Evolutionary conservation across 2,329 filamentous ascomycete genomes (phyloP), one percentile per base, ranked within the genome.

Genomic region (Colletotrichum liriopes): DNA sequence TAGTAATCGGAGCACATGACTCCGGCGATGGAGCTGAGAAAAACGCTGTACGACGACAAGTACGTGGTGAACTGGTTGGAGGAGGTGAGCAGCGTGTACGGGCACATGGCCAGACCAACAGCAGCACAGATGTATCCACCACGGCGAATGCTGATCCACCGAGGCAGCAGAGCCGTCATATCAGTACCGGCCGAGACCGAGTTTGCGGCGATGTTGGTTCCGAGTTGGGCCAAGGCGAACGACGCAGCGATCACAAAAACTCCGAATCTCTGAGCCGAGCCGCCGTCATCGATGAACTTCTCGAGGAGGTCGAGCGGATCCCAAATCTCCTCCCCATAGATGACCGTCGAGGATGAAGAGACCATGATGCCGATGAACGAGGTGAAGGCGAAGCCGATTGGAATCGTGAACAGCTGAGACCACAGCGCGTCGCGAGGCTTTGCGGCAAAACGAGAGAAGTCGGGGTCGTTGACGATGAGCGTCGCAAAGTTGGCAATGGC

Each of bases 1-100:
- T 97, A 98, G 85, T 98, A 98, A 82, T 98, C 95, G 76, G 88
- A 89, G 72, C 95, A 86, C 84, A 98, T 96, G 74, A 97, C 94
- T n/a, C 95, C 95, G 0, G 94, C 95, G 74, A 98, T 97, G 54
- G 93, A 94, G 71, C 93, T 95, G n/a, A 98, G 88, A 83, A 98
- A 98, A 68, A 98, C 94, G 3, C 93, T 95, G 85, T 98, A 98
- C 1, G 95, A 93, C 0, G 93, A 96, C 0, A 98, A 90, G 79
- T 98, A 98, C 4, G 94, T 97, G 0, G 94, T 96, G 84, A 98
- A 98, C 82, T 92, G 91, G 85, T 96, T 97, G 55, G 90, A 90
- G 55, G 86, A 86, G 2, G 88, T 91, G 11, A 97, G 89, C 0
- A 98, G 88, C 72, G 93, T 93, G 90, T 92, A 96, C 0, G 95